Evolutionary conservation across 257 asterid species (phyloP), one percentile per base, ranked within the genome.

Genomic region (Gentiana dahurica): DNA sequence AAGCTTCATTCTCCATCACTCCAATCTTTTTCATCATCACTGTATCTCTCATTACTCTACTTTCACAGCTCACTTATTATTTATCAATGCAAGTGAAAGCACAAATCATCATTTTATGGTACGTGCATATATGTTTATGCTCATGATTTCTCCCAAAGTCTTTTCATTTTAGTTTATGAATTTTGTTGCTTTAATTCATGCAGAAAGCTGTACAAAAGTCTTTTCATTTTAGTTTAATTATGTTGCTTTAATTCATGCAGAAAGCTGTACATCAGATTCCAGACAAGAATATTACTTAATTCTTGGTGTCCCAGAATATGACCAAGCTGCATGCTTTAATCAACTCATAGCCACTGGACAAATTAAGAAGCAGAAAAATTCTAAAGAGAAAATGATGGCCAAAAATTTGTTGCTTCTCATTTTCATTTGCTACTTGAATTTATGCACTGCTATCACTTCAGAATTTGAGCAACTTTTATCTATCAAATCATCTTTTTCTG

Each of bases 401-500:
- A 60, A 37, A 55, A 45, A 49, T 33, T 52, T 11, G 1, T 36
- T 7, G 44, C 12, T 66, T 53, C 43, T 47, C 64, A 50, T 65
- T 37, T 34, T 57, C 61, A 11, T 75, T 44, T 36, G 47, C 63
- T 62, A 70, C 12, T 24, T 70, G 57, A 48, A 75, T 51, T 12
- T 77, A 73, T 75, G 82, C 81, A 70, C 38, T 52, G 80, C 74
- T 10, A 35, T 44, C 34, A 34, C 8, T 50, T 36, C 56, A 8
- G 95, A 85, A 36, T 54, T 71, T 4, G 79, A 81, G 32, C 72
- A 78, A 6, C 87, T 89, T 53, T 49, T 75, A 36, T 75, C 78
- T 3, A 24, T 83, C 61, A 86, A 86, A 69, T 60, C 74, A 58
- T 78, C 86, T 0, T 47, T 83, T 53, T 72, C 33, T 2, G 94